Evolutionary conservation across 345 rosid genomes (phyloP).

Genomic region (Salix brachista): DNA sequence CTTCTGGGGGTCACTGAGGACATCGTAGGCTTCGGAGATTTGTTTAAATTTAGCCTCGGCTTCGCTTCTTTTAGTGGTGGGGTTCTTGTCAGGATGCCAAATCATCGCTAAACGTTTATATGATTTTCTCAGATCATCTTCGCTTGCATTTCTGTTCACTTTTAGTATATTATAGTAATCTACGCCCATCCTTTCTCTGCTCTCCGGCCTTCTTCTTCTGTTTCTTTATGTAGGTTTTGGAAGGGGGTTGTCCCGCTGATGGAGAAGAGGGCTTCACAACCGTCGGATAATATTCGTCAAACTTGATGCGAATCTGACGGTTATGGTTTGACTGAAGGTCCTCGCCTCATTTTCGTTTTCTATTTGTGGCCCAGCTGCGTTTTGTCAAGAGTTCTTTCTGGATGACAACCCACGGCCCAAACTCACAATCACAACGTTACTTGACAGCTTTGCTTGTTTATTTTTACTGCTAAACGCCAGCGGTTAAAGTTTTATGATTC

Average conservation of each 20-base stretch:
- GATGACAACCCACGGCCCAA: no score
- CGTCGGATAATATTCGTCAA: conserved; percentile 10
- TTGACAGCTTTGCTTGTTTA: no score
- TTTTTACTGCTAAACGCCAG: no score
- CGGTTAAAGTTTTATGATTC: no score
- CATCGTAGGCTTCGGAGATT: conserved; percentile 78
- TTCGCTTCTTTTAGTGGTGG: conserved; percentile 50
- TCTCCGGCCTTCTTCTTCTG: neutral
- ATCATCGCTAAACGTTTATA: conserved; percentile 92
- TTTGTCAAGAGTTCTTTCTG: no score
- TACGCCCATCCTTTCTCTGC: conserved; percentile 48
- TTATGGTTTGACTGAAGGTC: neutral
- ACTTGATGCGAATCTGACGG: conserved; percentile 22
- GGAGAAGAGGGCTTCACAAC: neutral
- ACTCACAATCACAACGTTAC: no score
- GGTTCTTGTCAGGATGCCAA: conserved; percentile 99
- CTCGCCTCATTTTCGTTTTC: no score
- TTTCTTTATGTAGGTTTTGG: neutral
- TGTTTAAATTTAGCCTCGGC: conserved; percentile 91
- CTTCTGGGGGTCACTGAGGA: conserved; percentile 67
- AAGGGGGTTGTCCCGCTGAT: neutral
- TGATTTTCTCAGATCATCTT: conserved; percentile 76
- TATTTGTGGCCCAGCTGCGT: no score
- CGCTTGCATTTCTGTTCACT: conserved; percentile 83
- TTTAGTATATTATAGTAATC: conserved; percentile 93